Evolutionary conservation across 768 basidiomycete species (phyloP).

Genomic region (Boletus rex-veris): DNA sequence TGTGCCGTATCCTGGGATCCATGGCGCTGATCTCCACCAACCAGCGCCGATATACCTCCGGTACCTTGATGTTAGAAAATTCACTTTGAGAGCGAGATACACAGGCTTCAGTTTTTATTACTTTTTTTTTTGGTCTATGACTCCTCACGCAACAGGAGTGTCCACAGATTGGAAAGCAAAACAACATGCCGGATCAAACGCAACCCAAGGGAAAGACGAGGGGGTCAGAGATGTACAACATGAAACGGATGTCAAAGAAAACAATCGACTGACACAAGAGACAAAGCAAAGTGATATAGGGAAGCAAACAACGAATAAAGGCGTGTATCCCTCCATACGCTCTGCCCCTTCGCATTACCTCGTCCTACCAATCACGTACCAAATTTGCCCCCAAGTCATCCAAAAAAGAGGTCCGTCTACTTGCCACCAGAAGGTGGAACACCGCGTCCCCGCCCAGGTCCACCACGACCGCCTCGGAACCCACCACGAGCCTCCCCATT

Average conservation of each 20-base stretch:
- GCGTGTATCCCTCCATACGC: slow-evolving; percentile 12
- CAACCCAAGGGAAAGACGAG: slow-evolving; percentile 11
- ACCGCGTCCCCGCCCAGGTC: slow-evolving; percentile 42
- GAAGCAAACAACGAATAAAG: slow-evolving; percentile 7
- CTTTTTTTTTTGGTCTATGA: not conserved
- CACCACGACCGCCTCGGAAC: slow-evolving; percentile 45
- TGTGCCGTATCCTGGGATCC: too few relatives aligned
- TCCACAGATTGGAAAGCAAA: slow-evolving; percentile 11
- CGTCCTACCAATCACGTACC: not conserved
- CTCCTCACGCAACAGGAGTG: slow-evolving; percentile 26
- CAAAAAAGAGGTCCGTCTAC: slow-evolving; percentile 8
- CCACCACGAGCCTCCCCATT: slow-evolving; percentile 48
- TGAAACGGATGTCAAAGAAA: slow-evolving; percentile 2
- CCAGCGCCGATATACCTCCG: too few relatives aligned
- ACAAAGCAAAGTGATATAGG: slow-evolving; percentile 15
- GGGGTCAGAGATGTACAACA: slow-evolving; percentile 14
- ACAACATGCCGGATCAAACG: slow-evolving; percentile 10
- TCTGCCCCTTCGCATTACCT: not conserved
- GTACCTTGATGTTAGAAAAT: too few relatives aligned
- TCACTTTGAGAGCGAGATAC: too few relatives aligned
- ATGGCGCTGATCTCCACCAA: too few relatives aligned
- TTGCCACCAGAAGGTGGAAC: slow-evolving; percentile 28
- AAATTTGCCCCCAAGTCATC: not conserved
- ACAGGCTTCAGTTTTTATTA: too few relatives aligned
- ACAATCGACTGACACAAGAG: not conserved